Conservation (phyloP, 176 grass and related monocot genomes). For the Musa beccarii region DNA sequence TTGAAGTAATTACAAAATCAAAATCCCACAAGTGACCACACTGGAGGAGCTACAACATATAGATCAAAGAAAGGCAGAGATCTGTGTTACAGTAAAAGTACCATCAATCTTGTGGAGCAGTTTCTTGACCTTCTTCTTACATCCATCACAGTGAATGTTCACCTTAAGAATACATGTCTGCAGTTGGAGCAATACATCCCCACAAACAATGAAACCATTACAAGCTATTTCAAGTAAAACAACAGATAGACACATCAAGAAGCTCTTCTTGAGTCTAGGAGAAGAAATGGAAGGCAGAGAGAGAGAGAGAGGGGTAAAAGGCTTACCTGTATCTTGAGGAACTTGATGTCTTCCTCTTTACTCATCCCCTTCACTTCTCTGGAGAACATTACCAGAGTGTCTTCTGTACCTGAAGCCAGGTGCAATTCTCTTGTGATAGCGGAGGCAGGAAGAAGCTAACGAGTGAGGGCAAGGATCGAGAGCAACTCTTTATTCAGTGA, state of each 20-base stretch:
- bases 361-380: constrained; percentile 8
- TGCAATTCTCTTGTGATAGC: neutral
- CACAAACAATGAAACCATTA: neutral
- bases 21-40: neutral
- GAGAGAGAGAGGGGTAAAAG: too few relatives aligned
- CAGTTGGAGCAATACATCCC: neutral
- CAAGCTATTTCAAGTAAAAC: neutral
- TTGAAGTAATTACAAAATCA: neutral
- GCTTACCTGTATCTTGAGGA: constrained; percentile 17
- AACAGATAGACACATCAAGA: neutral
- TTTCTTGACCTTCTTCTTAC: constrained; percentile 94
- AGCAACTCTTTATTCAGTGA: neutral
- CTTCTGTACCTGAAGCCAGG: neutral
- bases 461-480: neutral
- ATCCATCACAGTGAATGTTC: constrained; percentile 81
- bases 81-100: neutral
- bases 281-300: neutral
- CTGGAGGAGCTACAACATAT: too few relatives aligned
- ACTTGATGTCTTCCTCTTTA: constrained; percentile 10
- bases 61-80: too few relatives aligned
- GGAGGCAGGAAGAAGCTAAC: neutral
- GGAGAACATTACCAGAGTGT: neutral
- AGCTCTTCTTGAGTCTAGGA: neutral
- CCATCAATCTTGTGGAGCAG: constrained; percentile 77
- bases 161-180: constrained; percentile 75